Base-by-base conservation (phyloP, 768 basidiomycete species). In the Lentinula aciculospora region DNA sequence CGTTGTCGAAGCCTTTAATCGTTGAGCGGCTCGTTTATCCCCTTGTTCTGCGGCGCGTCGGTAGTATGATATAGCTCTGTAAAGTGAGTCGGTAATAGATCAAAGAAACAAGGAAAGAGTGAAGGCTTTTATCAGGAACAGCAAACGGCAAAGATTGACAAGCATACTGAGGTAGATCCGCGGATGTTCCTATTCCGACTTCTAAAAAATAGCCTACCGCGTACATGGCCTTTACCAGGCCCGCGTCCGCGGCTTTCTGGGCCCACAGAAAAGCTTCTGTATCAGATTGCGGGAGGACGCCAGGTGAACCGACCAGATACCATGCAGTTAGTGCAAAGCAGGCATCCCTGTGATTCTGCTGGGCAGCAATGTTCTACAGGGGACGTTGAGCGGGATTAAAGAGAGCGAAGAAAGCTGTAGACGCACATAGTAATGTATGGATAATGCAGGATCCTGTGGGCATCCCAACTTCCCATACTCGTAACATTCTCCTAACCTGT, bases 401-500 rank as follows among this genome's bases (percentile, higher is more conserved):
- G 23, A 31, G 25, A 56, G 31, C 28, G 23, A 57, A 23, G 34
- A 53, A 54, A 53, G 58, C 21, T 57, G n/a, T 39, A 57, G n/a
- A 81, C 90, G 69, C 72, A 96, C 94, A 71, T 99, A 98, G 72
- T 98, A 98, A 72, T 99, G 97, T 65, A 99, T 99, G 46, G 93
- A 96, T 57, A 99, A 77, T 28, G 97, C 97, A 1, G 95, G 84
- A 69, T 99, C 97, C 68, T 94, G 92, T 17, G 97, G 97, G 66
- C 97, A 98, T 8, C 94, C 95, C 84, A 98, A 89, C 78, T 92
- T 95, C 34, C 97, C 97, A 70, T 98, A 99, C 76, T 99, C 97
- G 70, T 99, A 99, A 71, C 95, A 98, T 73, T 98, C 96, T 25
- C 97, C 97, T 57, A 98, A 74, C 59, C 93, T 86, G 74, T 94